These are phyloP conservation scores for Ogataea trehalophila DNA, from an alignment of 805 yeast genomes.

Conservation along the genomic window DNA sequence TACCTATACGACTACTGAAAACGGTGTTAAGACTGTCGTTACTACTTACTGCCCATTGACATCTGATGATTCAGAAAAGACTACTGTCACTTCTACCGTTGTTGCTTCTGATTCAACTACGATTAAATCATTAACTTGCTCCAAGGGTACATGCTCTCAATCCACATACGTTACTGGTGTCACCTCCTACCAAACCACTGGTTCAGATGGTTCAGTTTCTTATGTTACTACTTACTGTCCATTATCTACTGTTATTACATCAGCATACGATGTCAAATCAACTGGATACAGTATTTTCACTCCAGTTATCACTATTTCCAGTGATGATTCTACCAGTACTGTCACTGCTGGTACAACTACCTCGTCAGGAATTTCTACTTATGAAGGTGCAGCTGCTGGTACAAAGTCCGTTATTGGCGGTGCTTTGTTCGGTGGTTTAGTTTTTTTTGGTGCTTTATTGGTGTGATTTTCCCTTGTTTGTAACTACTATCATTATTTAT, in stretches of 20 bases:
- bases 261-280: slow-evolving; percentile 1
- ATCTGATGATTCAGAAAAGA: not conserved
- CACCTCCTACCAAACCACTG: slow-evolving; percentile 17
- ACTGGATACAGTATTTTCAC: slow-evolving; percentile 1
- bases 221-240: slow-evolving; percentile 35
- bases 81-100: slow-evolving; percentile 2
- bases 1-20: slow-evolving; percentile 7
- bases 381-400: slow-evolving; percentile 2
- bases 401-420: slow-evolving; percentile 5
- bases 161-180: slow-evolving; percentile 12
- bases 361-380: slow-evolving; percentile 9
- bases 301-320: slow-evolving; percentile 3
- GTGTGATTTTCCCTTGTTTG: not conserved
- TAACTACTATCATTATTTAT: not conserved
- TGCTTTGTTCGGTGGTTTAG: slow-evolving; percentile 4
- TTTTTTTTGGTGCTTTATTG: slow-evolving; percentile 9
- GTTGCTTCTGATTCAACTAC: slow-evolving; percentile 7
- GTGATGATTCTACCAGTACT: slow-evolving; percentile 2
- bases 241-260: slow-evolving; percentile 14
- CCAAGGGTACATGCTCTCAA: slow-evolving; percentile 9
- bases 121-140: slow-evolving; percentile 9
- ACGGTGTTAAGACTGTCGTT: not conserved
- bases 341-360: slow-evolving; percentile 1
- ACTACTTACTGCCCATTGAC: slow-evolving; percentile 4
- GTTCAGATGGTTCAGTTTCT: slow-evolving; percentile 30